These are phyloP conservation scores for Colletotrichum acutatum DNA, from an alignment of 2,329 filamentous ascomycete genomes.

Conservation along the genomic window DNA sequence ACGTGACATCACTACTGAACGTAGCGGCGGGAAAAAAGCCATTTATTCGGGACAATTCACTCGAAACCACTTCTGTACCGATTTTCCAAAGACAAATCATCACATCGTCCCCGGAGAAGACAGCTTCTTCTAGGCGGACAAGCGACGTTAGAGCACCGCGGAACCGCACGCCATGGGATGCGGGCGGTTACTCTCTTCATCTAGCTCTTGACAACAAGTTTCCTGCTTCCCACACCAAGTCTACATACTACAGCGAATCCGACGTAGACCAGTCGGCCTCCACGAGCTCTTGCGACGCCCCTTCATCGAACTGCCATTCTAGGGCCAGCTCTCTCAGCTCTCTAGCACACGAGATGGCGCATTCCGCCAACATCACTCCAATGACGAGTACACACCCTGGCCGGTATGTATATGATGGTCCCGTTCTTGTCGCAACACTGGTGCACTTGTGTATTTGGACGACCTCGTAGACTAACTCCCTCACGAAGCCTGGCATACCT, in stretches of 20 bases:
- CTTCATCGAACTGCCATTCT: constrained; percentile 41
- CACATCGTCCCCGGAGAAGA: constrained; percentile 34
- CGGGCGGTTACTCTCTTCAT: constrained; percentile 59
- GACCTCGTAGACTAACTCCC: not conserved
- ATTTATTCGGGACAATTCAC: constrained; percentile 25
- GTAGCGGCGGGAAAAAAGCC: constrained; percentile 36
- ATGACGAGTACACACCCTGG: constrained; percentile 39
- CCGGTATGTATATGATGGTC: constrained; percentile 38
- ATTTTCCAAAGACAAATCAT: constrained; percentile 15
- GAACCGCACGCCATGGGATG: constrained; percentile 62
- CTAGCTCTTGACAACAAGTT: constrained; percentile 52
- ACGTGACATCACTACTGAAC: constrained; percentile 39
- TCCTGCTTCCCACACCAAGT: constrained; percentile 35
- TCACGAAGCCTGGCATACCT: constrained; percentile 11
- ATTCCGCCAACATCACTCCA: constrained; percentile 36
- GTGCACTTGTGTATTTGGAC: not conserved
- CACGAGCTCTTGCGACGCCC: constrained; percentile 39
- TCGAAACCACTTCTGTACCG: constrained; percentile 25
- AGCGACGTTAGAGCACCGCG: constrained; percentile 32
- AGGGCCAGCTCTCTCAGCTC: constrained; percentile 47
- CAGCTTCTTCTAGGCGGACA: constrained; percentile 29
- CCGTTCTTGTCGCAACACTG: not conserved
- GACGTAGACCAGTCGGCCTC: constrained; percentile 37
- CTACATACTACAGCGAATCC: constrained; percentile 38
- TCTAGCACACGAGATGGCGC: constrained; percentile 37